Evolutionary conservation across 371 early-diverging fungal species (phyloP), one percentile per base, ranked within the genome.

Genomic region (Mucor mucedo): DNA sequence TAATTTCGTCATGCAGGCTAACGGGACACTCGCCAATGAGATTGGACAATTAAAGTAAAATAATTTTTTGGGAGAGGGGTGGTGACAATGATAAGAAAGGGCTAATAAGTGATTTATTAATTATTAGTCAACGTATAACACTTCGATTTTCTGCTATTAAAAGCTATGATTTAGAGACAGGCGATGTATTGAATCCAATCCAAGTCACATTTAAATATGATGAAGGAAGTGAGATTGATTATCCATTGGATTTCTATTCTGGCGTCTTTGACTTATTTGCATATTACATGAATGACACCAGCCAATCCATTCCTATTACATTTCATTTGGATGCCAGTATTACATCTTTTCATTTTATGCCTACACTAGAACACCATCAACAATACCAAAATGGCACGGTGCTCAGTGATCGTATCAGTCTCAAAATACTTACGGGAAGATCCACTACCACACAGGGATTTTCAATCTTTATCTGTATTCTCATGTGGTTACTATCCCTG

Each of bases 401-500:
- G 8, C 8, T 35, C 4, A 35, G 35, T 35, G 35, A 77, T 39
- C 62, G 64, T 8, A 56, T 78, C 2, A 68, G 72, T 28, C 47
- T 78, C 3, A 54, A 66, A 16, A 78, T 78, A 29, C 30, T 62
- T 5, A 75, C 76, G 0, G 70, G 76, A 1, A 58, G 79, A 60
- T 75, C 79, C 1, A 68, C 66, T 0, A 76, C 79, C 1, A 78
- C 79, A 1, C 55, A 73, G 41, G 73, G 71, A 10, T 78, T 75
- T 49, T 73, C 72, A 28, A 59, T 78, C 5, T 78, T 78, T 64
- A 69, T 69, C 3, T 73, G 73, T 52, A 58, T 71, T 13, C 49
- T 78, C 27, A 76, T 76, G 76, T 78, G 79, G 79, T 70, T 71
- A 9, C 52, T 78, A 9, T 73, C 79, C 4, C 35, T 78, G 13